phyloP scores from a whole-genome alignment of 148 eudicot species.

The Cornus suecica region DNA sequence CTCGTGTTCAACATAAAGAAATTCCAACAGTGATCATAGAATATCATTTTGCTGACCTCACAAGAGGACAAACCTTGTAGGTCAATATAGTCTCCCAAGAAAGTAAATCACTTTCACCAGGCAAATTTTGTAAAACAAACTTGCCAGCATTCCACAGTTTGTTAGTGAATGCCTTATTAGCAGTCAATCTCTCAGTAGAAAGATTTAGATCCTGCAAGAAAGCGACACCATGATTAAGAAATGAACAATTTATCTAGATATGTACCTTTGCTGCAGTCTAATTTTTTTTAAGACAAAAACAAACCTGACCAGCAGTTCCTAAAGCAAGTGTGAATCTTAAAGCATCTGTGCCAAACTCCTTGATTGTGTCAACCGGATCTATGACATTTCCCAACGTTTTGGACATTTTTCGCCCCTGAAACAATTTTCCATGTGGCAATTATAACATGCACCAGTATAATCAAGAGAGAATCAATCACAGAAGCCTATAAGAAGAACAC shows the following conservation, averaged over 20 bases:
- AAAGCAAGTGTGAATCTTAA: constrained; percentile 85
- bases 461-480: neutral
- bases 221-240: neutral
- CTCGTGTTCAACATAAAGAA: neutral
- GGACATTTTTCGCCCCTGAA: constrained; percentile 96
- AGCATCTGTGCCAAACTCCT: constrained; percentile 95
- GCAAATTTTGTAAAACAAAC: constrained; percentile 89
- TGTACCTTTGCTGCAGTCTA: neutral
- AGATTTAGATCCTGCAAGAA: constrained; percentile 79
- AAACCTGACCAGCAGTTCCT: constrained; percentile 98
- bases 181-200: constrained; percentile 83
- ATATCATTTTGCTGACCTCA: neutral
- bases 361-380: constrained; percentile 85
- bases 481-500: neutral
- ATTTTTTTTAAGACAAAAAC: constrained; percentile 24
- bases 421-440: constrained; percentile 15
- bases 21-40: neutral
- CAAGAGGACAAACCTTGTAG: constrained; percentile 54
- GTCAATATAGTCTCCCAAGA: constrained; percentile 65
- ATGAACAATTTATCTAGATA: neutral
- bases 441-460: neutral
- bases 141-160: constrained; percentile 99
- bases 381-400: constrained; percentile 93
- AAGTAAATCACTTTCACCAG: constrained; percentile 56
- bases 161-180: constrained; percentile 97